phyloP scores from a whole-genome alignment of 768 basidiomycete genomes.

The Exidia glandulosa region DNA sequence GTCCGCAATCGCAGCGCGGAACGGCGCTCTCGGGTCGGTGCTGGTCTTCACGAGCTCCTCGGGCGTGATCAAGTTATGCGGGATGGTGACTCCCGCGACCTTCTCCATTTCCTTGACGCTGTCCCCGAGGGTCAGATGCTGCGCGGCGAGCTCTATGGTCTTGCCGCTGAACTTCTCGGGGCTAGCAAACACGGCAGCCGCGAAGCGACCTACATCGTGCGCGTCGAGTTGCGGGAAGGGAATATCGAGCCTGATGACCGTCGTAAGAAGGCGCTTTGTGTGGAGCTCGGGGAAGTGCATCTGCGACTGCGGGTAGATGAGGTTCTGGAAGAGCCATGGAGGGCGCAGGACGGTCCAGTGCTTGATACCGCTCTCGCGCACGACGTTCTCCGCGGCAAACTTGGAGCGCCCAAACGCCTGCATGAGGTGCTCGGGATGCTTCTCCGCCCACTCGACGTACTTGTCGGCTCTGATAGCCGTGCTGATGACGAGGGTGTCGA shows the following conservation, averaged over 20 bases:
- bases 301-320: not conserved
- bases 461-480: not conserved
- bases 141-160: not conserved
- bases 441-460: not conserved
- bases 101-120: not conserved
- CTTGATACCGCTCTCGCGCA: not conserved
- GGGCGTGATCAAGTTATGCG: not conserved
- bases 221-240: not conserved
- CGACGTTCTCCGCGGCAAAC: not conserved
- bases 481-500: not conserved
- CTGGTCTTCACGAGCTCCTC: not conserved
- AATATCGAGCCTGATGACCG: not conserved
- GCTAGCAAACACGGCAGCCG: not conserved
- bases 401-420: not conserved
- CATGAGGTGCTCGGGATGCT: not conserved
- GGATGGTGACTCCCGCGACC: not conserved
- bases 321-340: not conserved
- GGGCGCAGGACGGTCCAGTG: not conserved
- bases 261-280: not conserved
- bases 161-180: not conserved
- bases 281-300: not conserved
- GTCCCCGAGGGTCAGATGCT: not conserved
- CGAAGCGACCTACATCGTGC: not conserved
- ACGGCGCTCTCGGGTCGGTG: not conserved
- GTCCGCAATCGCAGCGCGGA: not conserved